phyloP scores from a whole-genome alignment of 2,329 filamentous ascomycete genomes.

The Xylariaceae sp. region DNA sequence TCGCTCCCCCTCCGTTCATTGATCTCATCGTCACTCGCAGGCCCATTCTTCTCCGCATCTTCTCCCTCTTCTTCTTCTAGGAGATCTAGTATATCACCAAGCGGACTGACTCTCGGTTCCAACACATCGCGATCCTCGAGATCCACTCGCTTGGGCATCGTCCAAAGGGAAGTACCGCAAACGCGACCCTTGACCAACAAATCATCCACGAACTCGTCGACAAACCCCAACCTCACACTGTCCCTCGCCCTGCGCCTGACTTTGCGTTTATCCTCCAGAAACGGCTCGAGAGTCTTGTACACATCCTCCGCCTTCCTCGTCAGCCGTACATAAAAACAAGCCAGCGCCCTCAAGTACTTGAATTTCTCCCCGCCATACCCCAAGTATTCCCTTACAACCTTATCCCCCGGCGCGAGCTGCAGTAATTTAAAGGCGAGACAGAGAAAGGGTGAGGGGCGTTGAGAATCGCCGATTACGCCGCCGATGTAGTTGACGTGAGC shows the following conservation, averaged over 20 bases:
- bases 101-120: constrained; percentile 77
- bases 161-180: constrained; percentile 88
- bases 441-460: constrained; percentile 87
- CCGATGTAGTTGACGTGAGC: constrained; percentile 79
- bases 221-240: constrained; percentile 70
- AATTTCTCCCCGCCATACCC: constrained; percentile 70
- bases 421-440: constrained; percentile 94
- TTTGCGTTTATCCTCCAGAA: constrained; percentile 78
- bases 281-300: constrained; percentile 75
- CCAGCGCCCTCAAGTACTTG: constrained; percentile 85
- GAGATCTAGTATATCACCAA: constrained; percentile 74
- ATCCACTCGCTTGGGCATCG: constrained; percentile 76
- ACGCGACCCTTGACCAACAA: constrained; percentile 83
- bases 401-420: constrained; percentile 76
- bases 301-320: constrained; percentile 80
- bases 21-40: constrained; percentile 23
- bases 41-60: constrained; percentile 18
- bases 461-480: constrained; percentile 78
- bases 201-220: constrained; percentile 94
- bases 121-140: constrained; percentile 86
- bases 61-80: constrained; percentile 57
- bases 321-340: constrained; percentile 88
- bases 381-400: constrained; percentile 76
- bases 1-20: constrained; percentile 8
- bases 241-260: constrained; percentile 70